Conservation (phyloP, 371 early-diverging fungal species). For the Syncephalastrum racemosum region DNA sequence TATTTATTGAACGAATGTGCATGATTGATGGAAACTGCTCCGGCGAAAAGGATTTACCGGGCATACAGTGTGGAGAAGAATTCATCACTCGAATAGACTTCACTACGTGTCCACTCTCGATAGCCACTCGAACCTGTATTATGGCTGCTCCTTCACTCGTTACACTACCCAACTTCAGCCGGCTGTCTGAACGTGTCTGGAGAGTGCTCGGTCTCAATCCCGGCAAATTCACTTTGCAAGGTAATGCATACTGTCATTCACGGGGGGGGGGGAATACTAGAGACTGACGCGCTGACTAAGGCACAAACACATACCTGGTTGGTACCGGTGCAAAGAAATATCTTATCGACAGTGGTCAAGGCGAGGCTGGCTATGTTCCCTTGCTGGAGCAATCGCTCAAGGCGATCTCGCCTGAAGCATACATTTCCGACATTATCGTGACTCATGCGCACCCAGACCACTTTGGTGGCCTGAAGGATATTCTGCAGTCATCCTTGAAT, state of each 20-base stretch:
- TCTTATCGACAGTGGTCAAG: conserved; percentile 84
- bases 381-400: conserved; percentile 52
- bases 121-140: too few species aligned
- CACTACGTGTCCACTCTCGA: too few species aligned
- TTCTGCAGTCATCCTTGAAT: conserved; percentile 37
- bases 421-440: conserved; percentile 75
- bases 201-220: conserved; percentile 75
- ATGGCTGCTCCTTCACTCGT: neutral
- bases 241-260: conserved; percentile 23
- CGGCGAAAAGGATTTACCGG: too few species aligned
- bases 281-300: conserved; percentile 25
- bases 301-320: conserved; percentile 90
- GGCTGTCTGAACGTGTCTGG: conserved; percentile 50
- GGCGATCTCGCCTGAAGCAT: conserved; percentile 37
- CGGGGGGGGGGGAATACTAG: neutral
- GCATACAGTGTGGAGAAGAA: too few species aligned
- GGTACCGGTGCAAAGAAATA: conserved; percentile 72
- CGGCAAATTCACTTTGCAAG: conserved; percentile 74
- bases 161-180: conserved; percentile 35
- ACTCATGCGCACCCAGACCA: conserved; percentile 88
- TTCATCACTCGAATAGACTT: too few species aligned
- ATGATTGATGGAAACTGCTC: too few species aligned
- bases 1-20: too few species aligned
- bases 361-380: conserved; percentile 64
- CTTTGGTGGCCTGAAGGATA: conserved; percentile 64